A percentile compares a stretch with the other conserved stretches of the same genome.
Evolutionary conservation across 768 basidiomycete species (phyloP).

Genomic region (Kwoniella sp.): DNA sequence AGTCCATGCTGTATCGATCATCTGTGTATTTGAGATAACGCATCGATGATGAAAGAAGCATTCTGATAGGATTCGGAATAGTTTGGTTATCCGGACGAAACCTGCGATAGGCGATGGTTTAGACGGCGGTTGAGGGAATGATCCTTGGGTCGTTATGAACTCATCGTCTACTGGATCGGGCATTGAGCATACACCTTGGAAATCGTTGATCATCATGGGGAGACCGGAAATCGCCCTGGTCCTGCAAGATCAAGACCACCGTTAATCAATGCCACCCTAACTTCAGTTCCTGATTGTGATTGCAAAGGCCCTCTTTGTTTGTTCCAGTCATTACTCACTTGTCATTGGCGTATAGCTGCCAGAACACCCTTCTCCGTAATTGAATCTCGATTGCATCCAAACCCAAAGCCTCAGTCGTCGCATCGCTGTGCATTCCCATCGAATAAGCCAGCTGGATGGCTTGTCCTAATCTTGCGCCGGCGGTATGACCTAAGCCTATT

Average conservation of each 20-base stretch:
- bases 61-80: slow-evolving; percentile 47
- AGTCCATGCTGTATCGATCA: slow-evolving; percentile 36
- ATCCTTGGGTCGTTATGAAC: slow-evolving; percentile 49
- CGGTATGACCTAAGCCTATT: slow-evolving; percentile 46
- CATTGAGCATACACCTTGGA: slow-evolving; percentile 45
- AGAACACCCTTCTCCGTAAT: slow-evolving; percentile 46
- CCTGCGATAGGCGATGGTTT: slow-evolving; percentile 41
- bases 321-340: too few relatives aligned
- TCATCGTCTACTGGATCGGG: slow-evolving; percentile 49
- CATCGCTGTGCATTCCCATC: slow-evolving; percentile 48
- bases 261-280: too few relatives aligned
- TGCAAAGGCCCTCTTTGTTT: too few relatives aligned
- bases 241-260: slow-evolving; percentile 25
- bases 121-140: slow-evolving; percentile 44
- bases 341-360: slow-evolving; percentile 51
- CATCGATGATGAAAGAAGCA: slow-evolving; percentile 49
- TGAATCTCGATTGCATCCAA: slow-evolving; percentile 48
- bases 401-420: slow-evolving; percentile 34
- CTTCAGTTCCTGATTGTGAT: too few relatives aligned
- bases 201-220: slow-evolving; percentile 50
- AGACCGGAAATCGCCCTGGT: slow-evolving; percentile 48
- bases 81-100: slow-evolving; percentile 40
- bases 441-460: slow-evolving; percentile 48
- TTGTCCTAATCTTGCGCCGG: slow-evolving; percentile 47
- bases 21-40: slow-evolving; percentile 24